Evolutionary conservation across 1,284 basidiomycete genomes (phyloP).

Genomic region (Spongispora temasekensis): DNA sequence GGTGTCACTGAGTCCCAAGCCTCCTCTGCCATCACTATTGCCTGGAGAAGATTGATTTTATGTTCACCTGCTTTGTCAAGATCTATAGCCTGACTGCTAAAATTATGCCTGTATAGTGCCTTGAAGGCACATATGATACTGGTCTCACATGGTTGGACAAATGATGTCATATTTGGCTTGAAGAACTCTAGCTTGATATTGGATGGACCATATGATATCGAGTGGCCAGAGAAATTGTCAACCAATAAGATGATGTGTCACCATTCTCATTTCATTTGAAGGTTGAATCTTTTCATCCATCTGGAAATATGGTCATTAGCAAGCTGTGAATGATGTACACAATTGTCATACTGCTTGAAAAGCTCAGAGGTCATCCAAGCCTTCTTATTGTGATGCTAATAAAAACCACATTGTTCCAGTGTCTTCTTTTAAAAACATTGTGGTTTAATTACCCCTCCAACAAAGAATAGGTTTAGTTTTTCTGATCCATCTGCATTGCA

Average conservation of each 20-base stretch:
- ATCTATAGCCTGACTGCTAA: neutral
- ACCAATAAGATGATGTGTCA: too few relatives aligned
- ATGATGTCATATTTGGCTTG: too few relatives aligned
- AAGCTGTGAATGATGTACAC: neutral
- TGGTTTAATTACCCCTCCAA: neutral
- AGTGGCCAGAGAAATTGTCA: too few relatives aligned
- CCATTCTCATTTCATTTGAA: neutral
- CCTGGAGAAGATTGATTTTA: neutral
- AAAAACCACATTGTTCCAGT: neutral
- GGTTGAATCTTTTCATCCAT: too few relatives aligned
- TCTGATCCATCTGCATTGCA: too few relatives aligned
- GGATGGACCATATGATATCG: too few relatives aligned
- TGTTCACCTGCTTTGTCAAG: neutral
- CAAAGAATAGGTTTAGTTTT: too few relatives aligned
- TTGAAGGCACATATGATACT: conserved; percentile 6
- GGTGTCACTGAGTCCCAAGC: neutral
- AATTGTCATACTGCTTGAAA: conserved; percentile 4
- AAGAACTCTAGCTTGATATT: too few relatives aligned
- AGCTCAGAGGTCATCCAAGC: too few relatives aligned
- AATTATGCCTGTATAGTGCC: neutral
- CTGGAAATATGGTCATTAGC: neutral
- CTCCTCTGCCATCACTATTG: neutral
- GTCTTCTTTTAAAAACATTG: neutral
- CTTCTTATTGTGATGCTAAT: too few relatives aligned
- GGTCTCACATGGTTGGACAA: conserved; percentile 5